Evolutionary conservation across 73 alveolate genomes (phyloP).

Genomic region (Tetrahymena borealis): DNA sequence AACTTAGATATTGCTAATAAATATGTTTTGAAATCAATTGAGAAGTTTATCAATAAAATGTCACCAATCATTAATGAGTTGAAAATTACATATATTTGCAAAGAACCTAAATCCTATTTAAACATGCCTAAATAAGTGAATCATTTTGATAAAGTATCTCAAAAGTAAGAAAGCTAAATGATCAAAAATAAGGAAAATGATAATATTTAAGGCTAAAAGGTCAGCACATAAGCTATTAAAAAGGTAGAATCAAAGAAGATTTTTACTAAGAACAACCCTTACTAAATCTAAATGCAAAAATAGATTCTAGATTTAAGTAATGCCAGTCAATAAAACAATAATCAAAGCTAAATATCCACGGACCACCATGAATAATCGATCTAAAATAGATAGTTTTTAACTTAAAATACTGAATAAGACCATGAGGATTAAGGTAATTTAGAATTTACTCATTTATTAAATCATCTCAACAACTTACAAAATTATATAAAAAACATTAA

Average conservation of each 20-base stretch:
- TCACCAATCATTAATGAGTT: not conserved
- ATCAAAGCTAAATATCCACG: not conserved
- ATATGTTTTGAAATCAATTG: not conserved
- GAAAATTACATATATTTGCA: not conserved
- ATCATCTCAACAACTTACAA: not conserved
- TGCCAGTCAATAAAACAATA: not conserved
- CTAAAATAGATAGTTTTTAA: not conserved
- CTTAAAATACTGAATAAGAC: not conserved
- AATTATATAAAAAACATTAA: not conserved
- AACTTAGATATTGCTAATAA: not conserved
- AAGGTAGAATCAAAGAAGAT: no score
- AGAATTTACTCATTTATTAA: no score
- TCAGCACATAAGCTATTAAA: not conserved
- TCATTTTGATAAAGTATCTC: not conserved
- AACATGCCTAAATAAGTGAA: not conserved
- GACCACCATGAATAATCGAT: not conserved
- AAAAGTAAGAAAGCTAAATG: not conserved
- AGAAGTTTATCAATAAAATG: not conserved
- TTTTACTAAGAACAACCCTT: no score
- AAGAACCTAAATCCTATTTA: not conserved
- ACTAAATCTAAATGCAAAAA: no score
- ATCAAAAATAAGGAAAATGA: not conserved
- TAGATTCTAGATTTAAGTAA: no score
- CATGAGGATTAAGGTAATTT: not conserved
- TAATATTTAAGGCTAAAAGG: not conserved